These are phyloP conservation scores for Rhytidiadelphus loreus DNA, from an alignment of 225 moss, liverwort and hornwort species.

Conservation along the genomic window DNA sequence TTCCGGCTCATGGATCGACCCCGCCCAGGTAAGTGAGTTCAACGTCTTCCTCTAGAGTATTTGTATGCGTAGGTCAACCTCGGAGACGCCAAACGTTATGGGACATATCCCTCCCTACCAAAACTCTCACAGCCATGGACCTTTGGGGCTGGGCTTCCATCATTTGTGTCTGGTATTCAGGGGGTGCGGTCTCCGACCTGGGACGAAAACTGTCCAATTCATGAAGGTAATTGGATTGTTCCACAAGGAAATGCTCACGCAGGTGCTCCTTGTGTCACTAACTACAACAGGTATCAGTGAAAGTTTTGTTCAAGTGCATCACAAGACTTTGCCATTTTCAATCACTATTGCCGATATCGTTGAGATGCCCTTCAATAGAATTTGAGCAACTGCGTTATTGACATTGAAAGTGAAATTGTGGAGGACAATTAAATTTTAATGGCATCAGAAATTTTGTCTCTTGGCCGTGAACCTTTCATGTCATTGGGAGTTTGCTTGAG, in stretches of 20 bases:
- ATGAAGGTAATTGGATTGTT: neutral
- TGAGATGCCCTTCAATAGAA: too few species aligned
- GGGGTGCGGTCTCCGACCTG: neutral
- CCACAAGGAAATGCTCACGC: neutral
- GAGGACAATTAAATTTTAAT: neutral
- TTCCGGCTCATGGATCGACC: neutral
- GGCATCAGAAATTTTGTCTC: neutral
- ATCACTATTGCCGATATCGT: too few species aligned
- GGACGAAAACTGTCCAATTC: neutral
- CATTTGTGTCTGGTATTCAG: neutral
- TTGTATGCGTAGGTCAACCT: neutral
- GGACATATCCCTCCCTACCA: neutral
- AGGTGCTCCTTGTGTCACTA: neutral
- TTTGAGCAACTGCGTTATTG: neutral
- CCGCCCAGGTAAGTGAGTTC: neutral
- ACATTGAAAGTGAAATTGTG: too few species aligned
- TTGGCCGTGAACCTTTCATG: neutral
- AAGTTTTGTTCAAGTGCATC: too few species aligned
- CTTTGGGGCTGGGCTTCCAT: neutral
- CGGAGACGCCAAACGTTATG: neutral
- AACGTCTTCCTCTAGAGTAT: rapidly evolving
- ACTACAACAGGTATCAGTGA: neutral
- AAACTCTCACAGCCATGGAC: neutral
- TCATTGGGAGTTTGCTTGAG: neutral
- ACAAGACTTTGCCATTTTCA: neutral